Conservation (phyloP, 2,329 filamentous ascomycete species). For the Claviceps pazoutovae region DNA sequence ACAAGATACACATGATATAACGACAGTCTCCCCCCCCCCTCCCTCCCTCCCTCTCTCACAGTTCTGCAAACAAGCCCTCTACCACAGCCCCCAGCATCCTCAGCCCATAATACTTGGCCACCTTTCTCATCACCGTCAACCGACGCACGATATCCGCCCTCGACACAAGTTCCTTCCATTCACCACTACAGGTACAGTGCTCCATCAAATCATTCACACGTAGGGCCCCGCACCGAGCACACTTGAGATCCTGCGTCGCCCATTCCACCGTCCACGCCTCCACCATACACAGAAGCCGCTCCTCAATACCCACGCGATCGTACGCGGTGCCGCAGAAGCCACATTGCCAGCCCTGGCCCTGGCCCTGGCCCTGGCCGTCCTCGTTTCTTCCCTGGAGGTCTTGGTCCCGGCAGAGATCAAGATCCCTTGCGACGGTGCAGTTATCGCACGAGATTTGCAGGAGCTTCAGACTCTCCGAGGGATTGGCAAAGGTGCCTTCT, state of each 20-base stretch:
- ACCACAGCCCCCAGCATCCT: conserved; percentile 70
- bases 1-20: neutral
- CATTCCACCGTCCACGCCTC: conserved; percentile 65
- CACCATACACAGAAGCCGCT: conserved; percentile 63
- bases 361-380: conserved; percentile 8
- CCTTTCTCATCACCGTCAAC: conserved; percentile 57
- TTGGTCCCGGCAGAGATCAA: conserved; percentile 86
- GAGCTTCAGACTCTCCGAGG: conserved; percentile 60
- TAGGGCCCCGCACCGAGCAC: conserved; percentile 54
- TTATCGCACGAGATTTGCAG: conserved; percentile 71
- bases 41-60: conserved; percentile 18
- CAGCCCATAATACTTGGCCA: conserved; percentile 67
- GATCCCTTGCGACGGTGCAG: conserved; percentile 76
- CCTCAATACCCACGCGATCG: conserved; percentile 70
- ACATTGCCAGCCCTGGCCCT: conserved; percentile 54
- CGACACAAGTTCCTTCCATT: conserved; percentile 63
- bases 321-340: conserved; percentile 61
- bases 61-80: conserved; percentile 39
- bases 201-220: conserved; percentile 90
- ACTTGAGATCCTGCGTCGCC: conserved; percentile 83
- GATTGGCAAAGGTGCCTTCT: conserved; percentile 79
- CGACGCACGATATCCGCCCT: conserved; percentile 49
- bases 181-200: conserved; percentile 84
- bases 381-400: conserved; percentile 42
- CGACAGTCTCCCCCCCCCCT: neutral